Percentiles rank a stretch among this genome's conserved stretches.
Conservation (phyloP, 1,139 yeast species). For the Candida buenavistaensis region DNA sequence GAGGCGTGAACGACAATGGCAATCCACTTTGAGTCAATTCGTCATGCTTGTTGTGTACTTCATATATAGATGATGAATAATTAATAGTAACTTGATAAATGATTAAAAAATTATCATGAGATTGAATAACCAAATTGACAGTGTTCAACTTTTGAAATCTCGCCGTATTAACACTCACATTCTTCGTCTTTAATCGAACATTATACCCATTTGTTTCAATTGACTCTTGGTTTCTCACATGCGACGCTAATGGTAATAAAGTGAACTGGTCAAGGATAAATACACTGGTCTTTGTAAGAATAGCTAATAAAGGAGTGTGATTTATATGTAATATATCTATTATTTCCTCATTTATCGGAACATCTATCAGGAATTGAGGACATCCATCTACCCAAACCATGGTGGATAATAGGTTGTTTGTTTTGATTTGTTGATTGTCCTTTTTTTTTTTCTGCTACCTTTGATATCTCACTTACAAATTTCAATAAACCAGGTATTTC, state of each 20-base stretch:
- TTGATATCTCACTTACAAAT: no score
- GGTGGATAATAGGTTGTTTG: not conserved
- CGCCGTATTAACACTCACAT: conserved; percentile 27
- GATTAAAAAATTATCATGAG: conserved; percentile 32
- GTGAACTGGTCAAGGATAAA: conserved; percentile 31
- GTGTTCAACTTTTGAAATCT: conserved; percentile 27
- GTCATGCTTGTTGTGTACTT: conserved; percentile 27
- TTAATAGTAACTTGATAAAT: conserved; percentile 36
- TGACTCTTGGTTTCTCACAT: conserved; percentile 31
- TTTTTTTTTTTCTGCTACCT: not conserved
- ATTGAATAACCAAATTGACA: conserved; percentile 36
- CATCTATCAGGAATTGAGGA: conserved; percentile 34
- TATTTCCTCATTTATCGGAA: conserved; percentile 22
- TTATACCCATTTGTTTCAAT: conserved; percentile 36
- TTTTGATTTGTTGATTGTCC: not conserved
- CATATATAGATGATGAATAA: conserved; percentile 33
- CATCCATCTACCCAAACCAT: conserved; percentile 25
- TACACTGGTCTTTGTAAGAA: conserved; percentile 30
- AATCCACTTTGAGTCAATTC: conserved; percentile 34
- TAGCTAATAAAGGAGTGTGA: conserved; percentile 36
- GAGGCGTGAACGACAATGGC: conserved; percentile 31
- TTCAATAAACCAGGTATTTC: no score
- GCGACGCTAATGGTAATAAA: conserved; percentile 36
- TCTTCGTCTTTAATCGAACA: conserved; percentile 25
- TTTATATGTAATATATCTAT: conserved; percentile 29